A percentile compares a stretch with the other conserved stretches of the same genome.
Evolutionary conservation across 306 rosid species (phyloP).

Genomic region (Potentilla sterilis): DNA sequence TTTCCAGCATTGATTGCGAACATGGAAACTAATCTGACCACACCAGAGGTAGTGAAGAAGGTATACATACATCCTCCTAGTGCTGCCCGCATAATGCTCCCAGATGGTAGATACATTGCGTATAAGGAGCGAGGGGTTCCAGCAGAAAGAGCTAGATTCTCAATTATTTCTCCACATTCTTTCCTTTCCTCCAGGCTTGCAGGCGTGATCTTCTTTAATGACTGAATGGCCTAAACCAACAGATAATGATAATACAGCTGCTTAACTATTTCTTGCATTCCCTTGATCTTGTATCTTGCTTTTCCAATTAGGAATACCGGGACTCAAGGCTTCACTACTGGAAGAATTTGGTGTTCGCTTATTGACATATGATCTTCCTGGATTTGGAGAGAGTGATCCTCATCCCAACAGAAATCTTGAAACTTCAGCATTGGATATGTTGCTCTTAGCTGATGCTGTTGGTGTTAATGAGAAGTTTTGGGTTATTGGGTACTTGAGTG

Average conservation of each 20-base stretch:
- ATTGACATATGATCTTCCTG: constrained; percentile 94
- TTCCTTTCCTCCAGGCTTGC: constrained; percentile 95
- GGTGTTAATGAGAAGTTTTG: constrained; percentile 78
- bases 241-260: constrained; percentile 8
- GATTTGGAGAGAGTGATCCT: constrained; percentile 98
- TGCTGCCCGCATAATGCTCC: constrained; percentile 71
- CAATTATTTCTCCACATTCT: constrained; percentile 69
- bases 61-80: constrained; percentile 69
- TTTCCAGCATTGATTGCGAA: constrained; percentile 56
- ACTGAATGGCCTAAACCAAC: background rate
- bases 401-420: constrained; percentile 74
- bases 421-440: constrained; percentile 78
- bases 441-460: constrained; percentile 69
- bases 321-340: constrained; percentile 72
- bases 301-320: constrained; percentile 66
- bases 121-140: constrained; percentile 80
- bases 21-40: constrained; percentile 28
- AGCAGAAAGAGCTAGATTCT: constrained; percentile 72
- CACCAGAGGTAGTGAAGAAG: constrained; percentile 40
- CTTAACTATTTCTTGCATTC: background rate
- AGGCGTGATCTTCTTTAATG: constrained; percentile 45
- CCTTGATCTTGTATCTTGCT: constrained; percentile 2
- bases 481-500: constrained; percentile 92
- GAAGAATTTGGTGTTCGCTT: constrained; percentile 84
- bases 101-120: constrained; percentile 86